Percentiles rank a stretch among this genome's conserved stretches.
phyloP scores from a whole-genome alignment of 495 filamentous ascomycete species.

The Aspergillus steynii region DNA sequence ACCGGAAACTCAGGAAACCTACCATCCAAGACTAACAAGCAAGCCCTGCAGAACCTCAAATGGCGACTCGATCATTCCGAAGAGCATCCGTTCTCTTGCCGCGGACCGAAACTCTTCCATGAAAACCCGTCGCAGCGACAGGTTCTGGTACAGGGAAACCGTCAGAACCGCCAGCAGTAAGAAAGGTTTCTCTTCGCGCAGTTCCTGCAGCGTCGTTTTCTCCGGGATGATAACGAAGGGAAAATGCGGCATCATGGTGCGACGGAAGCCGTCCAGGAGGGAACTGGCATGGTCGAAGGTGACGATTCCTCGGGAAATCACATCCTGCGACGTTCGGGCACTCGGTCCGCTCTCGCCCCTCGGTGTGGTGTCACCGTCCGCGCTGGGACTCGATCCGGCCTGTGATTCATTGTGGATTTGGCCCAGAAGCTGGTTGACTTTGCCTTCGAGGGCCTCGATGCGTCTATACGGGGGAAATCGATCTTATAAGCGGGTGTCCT shows the following conservation, averaged over 20 bases:
- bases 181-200: slow-evolving; percentile 33
- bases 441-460: slow-evolving; percentile 17
- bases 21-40: not conserved
- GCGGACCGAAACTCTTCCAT: slow-evolving; percentile 28
- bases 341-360: not conserved
- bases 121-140: slow-evolving; percentile 37
- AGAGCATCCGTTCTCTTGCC: slow-evolving; percentile 19
- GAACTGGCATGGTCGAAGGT: slow-evolving; percentile 25
- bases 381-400: not conserved
- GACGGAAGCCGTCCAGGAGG: slow-evolving; percentile 20
- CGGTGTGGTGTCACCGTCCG: not conserved
- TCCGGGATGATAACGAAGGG: slow-evolving; percentile 35
- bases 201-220: slow-evolving; percentile 18
- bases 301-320: slow-evolving; percentile 21
- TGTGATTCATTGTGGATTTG: slow-evolving; percentile 1
- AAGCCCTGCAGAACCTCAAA: not conserved
- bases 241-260: slow-evolving; percentile 25
- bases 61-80: not conserved
- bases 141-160: slow-evolving; percentile 37
- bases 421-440: slow-evolving; percentile 19
- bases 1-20: not conserved
- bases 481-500: not conserved
- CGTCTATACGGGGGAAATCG: not conserved
- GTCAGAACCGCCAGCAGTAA: slow-evolving; percentile 38
- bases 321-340: slow-evolving; percentile 14